Percentiles rank a stretch among this genome's conserved stretches.
Conservation (phyloP, 2,329 filamentous ascomycete genomes). For the Trichoderma cornu-damae region DNA sequence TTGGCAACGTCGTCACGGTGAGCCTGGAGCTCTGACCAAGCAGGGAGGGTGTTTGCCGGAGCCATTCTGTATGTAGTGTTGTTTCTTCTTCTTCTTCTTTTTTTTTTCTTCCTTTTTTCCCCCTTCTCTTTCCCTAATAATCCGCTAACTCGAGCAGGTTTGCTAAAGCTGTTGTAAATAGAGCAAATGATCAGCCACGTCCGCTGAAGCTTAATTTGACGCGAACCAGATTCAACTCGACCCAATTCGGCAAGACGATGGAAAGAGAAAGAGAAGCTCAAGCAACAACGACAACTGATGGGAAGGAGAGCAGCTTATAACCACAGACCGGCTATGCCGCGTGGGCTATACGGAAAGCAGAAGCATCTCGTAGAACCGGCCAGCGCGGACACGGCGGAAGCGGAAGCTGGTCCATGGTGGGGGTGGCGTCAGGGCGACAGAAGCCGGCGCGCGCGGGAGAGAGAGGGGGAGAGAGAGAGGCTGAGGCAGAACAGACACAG, state of each 20-base stretch:
- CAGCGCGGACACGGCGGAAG: background rate
- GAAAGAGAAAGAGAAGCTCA: background rate
- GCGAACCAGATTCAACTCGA: background rate
- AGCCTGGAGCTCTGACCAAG: conserved; percentile 86
- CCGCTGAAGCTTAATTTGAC: background rate
- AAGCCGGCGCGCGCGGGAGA: background rate
- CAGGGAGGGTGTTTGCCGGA: conserved; percentile 77
- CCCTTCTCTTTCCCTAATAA: background rate
- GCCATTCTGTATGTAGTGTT: conserved; percentile 48
- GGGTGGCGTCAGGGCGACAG: conserved; percentile 5
- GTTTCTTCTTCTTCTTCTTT: too few species aligned
- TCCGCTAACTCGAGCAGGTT: background rate
- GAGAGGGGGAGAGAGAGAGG: background rate
- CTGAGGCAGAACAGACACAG: too few species aligned
- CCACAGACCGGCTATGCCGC: background rate
- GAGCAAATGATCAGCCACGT: background rate
- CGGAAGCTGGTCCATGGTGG: conserved; percentile 5
- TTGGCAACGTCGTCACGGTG: conserved; percentile 84
- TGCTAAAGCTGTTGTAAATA: background rate
- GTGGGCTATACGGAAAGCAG: background rate
- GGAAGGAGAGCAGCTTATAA: background rate
- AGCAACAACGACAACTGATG: background rate
- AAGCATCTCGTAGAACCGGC: background rate
- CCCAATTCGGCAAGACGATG: background rate
- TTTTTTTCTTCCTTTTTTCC: too few species aligned